phyloP scores from a whole-genome alignment of 805 yeast species.

The Wickerhamomyces sydowiorum region DNA sequence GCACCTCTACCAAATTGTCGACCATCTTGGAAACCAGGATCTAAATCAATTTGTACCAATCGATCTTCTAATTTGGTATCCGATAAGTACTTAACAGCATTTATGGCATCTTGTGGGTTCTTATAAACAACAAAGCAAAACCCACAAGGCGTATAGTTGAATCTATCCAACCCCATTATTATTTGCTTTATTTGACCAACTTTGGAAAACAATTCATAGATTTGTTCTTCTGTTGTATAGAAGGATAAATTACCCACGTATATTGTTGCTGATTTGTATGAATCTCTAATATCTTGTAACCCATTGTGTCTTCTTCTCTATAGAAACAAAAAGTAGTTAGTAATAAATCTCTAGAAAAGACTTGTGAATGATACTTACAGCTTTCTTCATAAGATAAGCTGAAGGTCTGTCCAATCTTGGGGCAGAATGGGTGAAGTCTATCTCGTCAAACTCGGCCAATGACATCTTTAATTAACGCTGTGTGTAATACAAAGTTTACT shows the following conservation, averaged over 20 bases:
- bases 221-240: constrained; percentile 92
- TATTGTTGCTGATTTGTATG: constrained; percentile 66
- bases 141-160: constrained; percentile 91
- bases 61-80: constrained; percentile 83
- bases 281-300: constrained; percentile 56
- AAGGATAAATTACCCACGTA: constrained; percentile 90
- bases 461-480: constrained; percentile 23
- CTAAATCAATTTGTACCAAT: constrained; percentile 78
- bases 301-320: constrained; percentile 37
- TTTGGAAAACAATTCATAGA: constrained; percentile 78
- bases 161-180: constrained; percentile 92
- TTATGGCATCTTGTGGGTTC: constrained; percentile 62
- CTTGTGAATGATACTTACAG: too few species aligned
- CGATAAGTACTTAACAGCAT: constrained; percentile 77
- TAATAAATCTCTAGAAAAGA: too few species aligned
- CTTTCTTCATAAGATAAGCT: constrained; percentile 59
- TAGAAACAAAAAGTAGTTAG: too few species aligned
- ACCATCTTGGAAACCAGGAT: constrained; percentile 94
- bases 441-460: constrained; percentile 45
- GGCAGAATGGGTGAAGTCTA: constrained; percentile 57
- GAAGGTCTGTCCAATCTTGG: constrained; percentile 71
- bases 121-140: constrained; percentile 87
- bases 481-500: not conserved
- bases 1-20: constrained; percentile 93
- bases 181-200: constrained; percentile 69